Base-by-base conservation (phyloP, 2,329 filamentous ascomycete genomes). In the Monosporascus sp. region DNA sequence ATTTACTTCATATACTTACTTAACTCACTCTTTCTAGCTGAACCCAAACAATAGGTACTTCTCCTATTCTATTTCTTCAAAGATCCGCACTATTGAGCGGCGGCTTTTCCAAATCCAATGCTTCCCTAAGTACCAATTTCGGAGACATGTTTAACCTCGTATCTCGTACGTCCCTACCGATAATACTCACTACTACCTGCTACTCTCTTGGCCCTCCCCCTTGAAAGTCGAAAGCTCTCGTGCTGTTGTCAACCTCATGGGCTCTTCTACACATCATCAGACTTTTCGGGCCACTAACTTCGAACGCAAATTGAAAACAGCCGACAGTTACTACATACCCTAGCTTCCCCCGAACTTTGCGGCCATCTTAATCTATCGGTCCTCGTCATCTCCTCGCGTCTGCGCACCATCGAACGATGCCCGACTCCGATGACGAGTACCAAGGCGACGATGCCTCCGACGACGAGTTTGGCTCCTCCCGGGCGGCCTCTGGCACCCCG, bases 341-440 rank as follows among this genome's bases (percentile, higher is more conserved):
- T 22, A 15, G 9, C 31, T 46, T 9, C 7, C 31, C 42, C 11
- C 24, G 14, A 27, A 3, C 22, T 31, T n/a, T 25, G 18, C 18
- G 24, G 24, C 22, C 41, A 3, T 24, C 20, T 8, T 27, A 22
- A 7, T 24, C 5, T 24, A 22, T 46, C 11, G 24, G 14, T 27
- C 11, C 44, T 31, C 47, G 38, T 27, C 6, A 39, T 27, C 24
- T 27, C 17, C 5, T 9, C 51, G 6, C n/a, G 5, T n/a, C 47
- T 9, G 14, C 24, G 7, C 42, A 11, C 27, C 22, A 49, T 27
- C 52, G 45, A 44, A 65, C 56, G 58, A 89, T 89, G 86, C 83
- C 84, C 52, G 85, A 88, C 70, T 89, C 85, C 18, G 86, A 89
- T 65, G 86, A 82, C 68, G 85, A 89, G 60, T 89, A 83, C 67